phyloP scores from a whole-genome alignment of 257 asterid species.

The Nicotiana knightiana region DNA sequence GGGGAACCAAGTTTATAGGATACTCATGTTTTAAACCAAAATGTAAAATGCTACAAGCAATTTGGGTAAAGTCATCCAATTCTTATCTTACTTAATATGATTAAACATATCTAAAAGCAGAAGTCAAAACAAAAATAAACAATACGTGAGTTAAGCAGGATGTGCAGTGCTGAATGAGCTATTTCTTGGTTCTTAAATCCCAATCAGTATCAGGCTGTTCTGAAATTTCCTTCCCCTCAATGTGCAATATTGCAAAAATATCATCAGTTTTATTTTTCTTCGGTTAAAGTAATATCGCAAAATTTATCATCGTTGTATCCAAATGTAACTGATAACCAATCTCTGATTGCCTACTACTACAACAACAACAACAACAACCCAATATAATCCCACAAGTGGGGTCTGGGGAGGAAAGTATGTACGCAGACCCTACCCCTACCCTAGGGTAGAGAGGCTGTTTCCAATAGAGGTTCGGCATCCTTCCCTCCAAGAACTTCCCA shows the following conservation, averaged over 20 bases:
- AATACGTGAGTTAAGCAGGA: not conserved
- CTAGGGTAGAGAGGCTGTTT: no score
- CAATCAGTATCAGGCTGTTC: not conserved
- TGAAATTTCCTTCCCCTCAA: not conserved
- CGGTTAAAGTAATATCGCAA: no score
- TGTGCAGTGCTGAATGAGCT: not conserved
- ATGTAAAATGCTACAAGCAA: not conserved
- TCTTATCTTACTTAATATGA: not conserved
- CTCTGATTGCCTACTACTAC: not conserved
- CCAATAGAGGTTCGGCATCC: no score
- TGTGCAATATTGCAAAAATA: not conserved
- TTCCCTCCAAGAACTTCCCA: no score
- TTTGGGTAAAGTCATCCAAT: not conserved
- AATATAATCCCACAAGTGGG: no score
- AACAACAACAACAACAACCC: no score
- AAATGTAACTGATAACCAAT: not conserved
- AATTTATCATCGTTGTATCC: not conserved
- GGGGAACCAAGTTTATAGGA: not conserved
- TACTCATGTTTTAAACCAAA: not conserved
- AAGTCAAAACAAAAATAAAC: not conserved
- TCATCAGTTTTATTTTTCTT: not conserved
- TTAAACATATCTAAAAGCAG: not conserved
- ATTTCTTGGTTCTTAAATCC: not conserved
- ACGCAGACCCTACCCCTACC: no score
- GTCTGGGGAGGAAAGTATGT: no score